phyloP scores from a whole-genome alignment of 129 eudicot genomes.

The Chrysanthemum seticuspe region DNA sequence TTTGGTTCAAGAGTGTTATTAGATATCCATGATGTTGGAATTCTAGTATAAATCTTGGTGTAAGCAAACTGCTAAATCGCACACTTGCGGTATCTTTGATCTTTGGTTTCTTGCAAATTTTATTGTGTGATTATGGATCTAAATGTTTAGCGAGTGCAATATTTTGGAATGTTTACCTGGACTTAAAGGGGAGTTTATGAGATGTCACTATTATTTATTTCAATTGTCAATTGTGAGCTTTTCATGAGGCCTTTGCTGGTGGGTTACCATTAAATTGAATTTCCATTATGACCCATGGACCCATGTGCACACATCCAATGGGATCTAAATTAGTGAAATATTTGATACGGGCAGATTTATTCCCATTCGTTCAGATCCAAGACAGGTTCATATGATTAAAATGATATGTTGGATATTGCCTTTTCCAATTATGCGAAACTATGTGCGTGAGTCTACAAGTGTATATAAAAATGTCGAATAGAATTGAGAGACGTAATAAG shows the following conservation, averaged over 20 bases:
- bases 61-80: constrained; percentile 15
- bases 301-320: background rate
- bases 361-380: background rate
- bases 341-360: background rate
- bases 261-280: constrained; percentile 13
- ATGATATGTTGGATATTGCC: background rate
- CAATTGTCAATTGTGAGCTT: background rate
- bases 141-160: constrained; percentile 4
- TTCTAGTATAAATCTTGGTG: background rate
- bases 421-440: too few relatives aligned
- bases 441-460: too few relatives aligned
- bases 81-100: background rate
- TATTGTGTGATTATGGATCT: background rate
- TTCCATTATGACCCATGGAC: constrained; percentile 8
- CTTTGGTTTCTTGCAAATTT: too few relatives aligned
- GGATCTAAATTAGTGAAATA: background rate
- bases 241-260: background rate
- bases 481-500: too few relatives aligned
- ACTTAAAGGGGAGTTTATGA: background rate
- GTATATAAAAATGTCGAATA: too few relatives aligned
- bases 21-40: constrained; percentile 5
- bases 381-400: background rate
- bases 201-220: background rate
- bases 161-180: background rate
- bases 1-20: background rate